Evolutionary conservation across 768 basidiomycete genomes (phyloP), one percentile per base, ranked within the genome.

Genomic region (Lanmaoa pseudosensibilis): DNA sequence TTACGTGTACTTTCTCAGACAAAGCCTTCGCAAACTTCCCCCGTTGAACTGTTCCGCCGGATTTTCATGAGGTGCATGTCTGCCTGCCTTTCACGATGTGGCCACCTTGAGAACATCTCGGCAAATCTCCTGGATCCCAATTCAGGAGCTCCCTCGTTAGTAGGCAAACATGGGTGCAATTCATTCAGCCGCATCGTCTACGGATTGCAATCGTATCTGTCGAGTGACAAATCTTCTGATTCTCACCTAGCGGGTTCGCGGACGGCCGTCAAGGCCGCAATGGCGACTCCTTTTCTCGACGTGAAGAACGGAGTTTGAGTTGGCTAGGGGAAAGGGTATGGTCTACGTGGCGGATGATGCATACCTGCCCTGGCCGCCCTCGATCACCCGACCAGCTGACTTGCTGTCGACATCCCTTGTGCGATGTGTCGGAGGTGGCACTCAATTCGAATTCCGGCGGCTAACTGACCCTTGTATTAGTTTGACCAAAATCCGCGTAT

Each of bases 21-120:
- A 33, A 37, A 6, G 21, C 44, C 39, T 60, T 58, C 54, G 16
- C 45, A 54, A 54, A 55, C 48, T 43, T 56, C 23, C 34, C 52
- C 58, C 39, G 41, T 58, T 30, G 32, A 43, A 23, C 25, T 41
- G 43, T 55, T 65, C 68, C 65, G 55, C 63, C 68, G 56, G 65
- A 68, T 63, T 57, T 71, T 55, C 68, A 60, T 57, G 57, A 50
- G 46, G 39, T 30, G 41, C 57, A 49, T 23, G 43, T 5, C 40
- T 40, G 8, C 13, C 19, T 55, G 39, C 44, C 36, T 43, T 60
- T 55, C 51, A 64, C 58, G 56, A 58, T 34, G 46, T 56, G 58
- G 39, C 48, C 54, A 37, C 53, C 69, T 66, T 69, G 67, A 58
- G 67, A 69, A 67, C 62, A 48, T 46, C 52, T 57, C 45, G 57